These are phyloP conservation scores for Dactylonectria macrodidyma DNA, from an alignment of 2,329 filamentous ascomycete species.

Conservation along the genomic window DNA sequence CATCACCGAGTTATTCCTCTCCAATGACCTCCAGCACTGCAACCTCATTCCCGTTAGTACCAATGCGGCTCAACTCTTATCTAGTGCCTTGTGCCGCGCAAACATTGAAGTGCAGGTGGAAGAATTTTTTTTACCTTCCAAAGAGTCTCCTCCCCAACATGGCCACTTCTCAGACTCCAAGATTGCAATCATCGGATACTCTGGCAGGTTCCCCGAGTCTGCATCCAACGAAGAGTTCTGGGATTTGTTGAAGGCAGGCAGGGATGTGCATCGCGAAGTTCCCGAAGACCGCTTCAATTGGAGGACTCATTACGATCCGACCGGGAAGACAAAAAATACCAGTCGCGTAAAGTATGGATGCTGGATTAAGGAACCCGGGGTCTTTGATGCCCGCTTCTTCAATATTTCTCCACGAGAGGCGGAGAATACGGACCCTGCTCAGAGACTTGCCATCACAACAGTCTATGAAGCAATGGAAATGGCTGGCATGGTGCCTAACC, in stretches of 20 bases:
- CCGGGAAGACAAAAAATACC: slow-evolving; percentile 78
- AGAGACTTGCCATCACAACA: slow-evolving; percentile 80
- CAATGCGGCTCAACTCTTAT: slow-evolving; percentile 37
- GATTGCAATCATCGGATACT: slow-evolving; percentile 83
- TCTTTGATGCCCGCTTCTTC: slow-evolving; percentile 86
- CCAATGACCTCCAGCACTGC: slow-evolving; percentile 18
- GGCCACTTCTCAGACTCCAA: slow-evolving; percentile 60
- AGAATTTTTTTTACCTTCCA: slow-evolving; percentile 1
- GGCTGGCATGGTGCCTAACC: slow-evolving; percentile 77
- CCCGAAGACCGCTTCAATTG: slow-evolving; percentile 78
- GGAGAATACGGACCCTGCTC: slow-evolving; percentile 81
- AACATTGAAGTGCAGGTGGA: slow-evolving; percentile 23
- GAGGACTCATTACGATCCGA: slow-evolving; percentile 76
- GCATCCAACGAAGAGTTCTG: slow-evolving; percentile 67
- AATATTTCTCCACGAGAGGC: slow-evolving; percentile 88
- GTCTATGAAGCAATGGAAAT: slow-evolving; percentile 87
- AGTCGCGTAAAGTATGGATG: slow-evolving; percentile 79
- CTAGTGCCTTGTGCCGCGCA: slow-evolving; percentile 17
- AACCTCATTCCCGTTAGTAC: slow-evolving; percentile 29
- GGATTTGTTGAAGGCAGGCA: slow-evolving; percentile 76
- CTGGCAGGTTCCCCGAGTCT: slow-evolving; percentile 61
- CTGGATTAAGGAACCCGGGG: slow-evolving; percentile 78
- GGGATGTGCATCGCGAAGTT: slow-evolving; percentile 76
- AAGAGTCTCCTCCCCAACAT: slow-evolving; percentile 3
- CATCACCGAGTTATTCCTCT: not conserved